Evolutionary conservation across 805 yeast species (phyloP).

Genomic region (Zygoascus flipseniorum): DNA sequence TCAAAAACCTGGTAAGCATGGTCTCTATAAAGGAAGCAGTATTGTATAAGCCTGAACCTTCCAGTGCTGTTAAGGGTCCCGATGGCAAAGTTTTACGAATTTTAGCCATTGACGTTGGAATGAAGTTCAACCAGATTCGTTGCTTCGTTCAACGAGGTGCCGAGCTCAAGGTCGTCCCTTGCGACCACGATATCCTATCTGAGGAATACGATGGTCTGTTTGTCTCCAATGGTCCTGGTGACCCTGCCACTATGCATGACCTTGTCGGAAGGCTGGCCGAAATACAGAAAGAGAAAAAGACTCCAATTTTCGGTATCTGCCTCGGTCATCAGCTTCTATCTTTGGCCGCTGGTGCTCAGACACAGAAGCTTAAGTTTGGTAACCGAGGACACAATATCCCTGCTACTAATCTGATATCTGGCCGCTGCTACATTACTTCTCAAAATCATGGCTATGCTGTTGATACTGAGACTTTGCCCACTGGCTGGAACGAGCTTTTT

Average conservation of each 20-base stretch:
- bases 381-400: conserved; percentile 99
- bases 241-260: conserved; percentile 76
- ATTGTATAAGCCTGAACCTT: conserved; percentile 61
- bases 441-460: conserved; percentile 99
- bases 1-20: conserved; percentile 80
- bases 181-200: conserved; percentile 75
- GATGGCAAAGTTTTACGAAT: conserved; percentile 75
- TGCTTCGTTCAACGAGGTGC: conserved; percentile 96
- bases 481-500: conserved; percentile 89
- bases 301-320: conserved; percentile 97
- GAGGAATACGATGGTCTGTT: conserved; percentile 93
- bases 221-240: conserved; percentile 98
- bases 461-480: conserved; percentile 61
- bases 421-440: conserved; percentile 96
- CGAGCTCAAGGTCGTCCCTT: conserved; percentile 90
- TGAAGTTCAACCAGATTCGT: conserved; percentile 95
- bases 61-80: conserved; percentile 44
- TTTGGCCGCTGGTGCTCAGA: conserved; percentile 90
- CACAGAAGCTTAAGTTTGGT: conserved; percentile 90
- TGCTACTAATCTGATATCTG: conserved; percentile 79
- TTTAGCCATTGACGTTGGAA: conserved; percentile 92
- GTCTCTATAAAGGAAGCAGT: conserved; percentile 77
- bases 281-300: conserved; percentile 55
- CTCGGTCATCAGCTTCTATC: conserved; percentile 96
- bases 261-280: conserved; percentile 52